These are phyloP conservation scores for Rhamnella rubrinervis DNA, from an alignment of 331 rosid species.

Conservation along the genomic window DNA sequence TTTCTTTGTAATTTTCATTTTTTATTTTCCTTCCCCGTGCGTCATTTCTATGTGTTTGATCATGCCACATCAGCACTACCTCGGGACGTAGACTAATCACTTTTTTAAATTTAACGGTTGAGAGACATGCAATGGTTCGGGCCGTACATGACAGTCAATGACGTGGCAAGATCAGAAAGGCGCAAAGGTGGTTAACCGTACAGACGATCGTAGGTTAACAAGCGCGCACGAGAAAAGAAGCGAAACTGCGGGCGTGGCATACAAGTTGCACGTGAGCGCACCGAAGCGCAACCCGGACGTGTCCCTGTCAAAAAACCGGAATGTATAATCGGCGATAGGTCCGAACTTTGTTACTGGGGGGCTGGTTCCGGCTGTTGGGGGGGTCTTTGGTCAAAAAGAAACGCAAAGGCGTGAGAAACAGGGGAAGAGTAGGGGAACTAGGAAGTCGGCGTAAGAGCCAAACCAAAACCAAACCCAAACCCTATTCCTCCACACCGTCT, in stretches of 20 bases:
- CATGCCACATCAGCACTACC: too few species aligned
- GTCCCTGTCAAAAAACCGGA: constrained; percentile 49
- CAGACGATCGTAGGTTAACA: neutral
- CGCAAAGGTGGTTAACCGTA: too few species aligned
- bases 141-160: too few species aligned
- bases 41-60: too few species aligned
- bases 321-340: constrained; percentile 63
- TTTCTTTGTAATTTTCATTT: too few species aligned
- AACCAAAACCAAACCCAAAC: constrained; percentile 23
- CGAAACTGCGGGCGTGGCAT: constrained; percentile 10
- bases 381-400: constrained; percentile 53
- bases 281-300: constrained; percentile 76
- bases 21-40: too few species aligned
- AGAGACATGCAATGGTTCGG: too few species aligned
- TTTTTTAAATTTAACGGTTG: too few species aligned
- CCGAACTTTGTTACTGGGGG: constrained; percentile 57
- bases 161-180: too few species aligned
- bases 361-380: constrained; percentile 34
- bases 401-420: constrained; percentile 34
- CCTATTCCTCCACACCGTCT: constrained; percentile 25
- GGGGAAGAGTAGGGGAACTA: constrained; percentile 31
- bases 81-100: too few species aligned
- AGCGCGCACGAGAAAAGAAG: neutral
- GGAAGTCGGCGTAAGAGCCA: constrained; percentile 42
- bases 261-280: constrained; percentile 44